phyloP scores from a whole-genome alignment of 1,139 yeast genomes.

The Chernovozyma sophiae-reginae region DNA sequence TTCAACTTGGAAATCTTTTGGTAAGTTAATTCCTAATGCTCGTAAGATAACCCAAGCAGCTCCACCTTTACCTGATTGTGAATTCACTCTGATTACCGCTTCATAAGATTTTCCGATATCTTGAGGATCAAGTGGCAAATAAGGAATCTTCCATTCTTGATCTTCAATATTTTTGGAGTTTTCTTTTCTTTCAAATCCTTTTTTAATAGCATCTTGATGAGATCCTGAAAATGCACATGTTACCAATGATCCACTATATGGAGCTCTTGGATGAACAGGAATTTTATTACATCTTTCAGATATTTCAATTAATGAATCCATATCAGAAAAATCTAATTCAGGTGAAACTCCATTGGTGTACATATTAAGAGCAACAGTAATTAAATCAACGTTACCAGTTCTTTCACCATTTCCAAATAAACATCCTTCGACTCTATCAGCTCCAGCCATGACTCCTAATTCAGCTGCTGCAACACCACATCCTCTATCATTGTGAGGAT shows the following conservation, averaged over 20 bases:
- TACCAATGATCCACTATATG: constrained; percentile 46
- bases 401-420: constrained; percentile 49
- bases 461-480: constrained; percentile 51
- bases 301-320: constrained; percentile 36
- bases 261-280: constrained; percentile 46
- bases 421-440: constrained; percentile 50
- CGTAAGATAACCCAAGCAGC: constrained; percentile 49
- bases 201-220: constrained; percentile 50
- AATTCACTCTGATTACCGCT: constrained; percentile 49
- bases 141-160: constrained; percentile 40
- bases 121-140: constrained; percentile 47
- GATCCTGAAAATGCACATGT: constrained; percentile 50
- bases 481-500: constrained; percentile 49
- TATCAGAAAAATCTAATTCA: constrained; percentile 41
- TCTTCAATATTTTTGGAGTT: constrained; percentile 20
- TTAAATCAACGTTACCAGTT: constrained; percentile 48
- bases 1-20: constrained; percentile 42
- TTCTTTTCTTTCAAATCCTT: constrained; percentile 36
- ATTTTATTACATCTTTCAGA: constrained; percentile 47
- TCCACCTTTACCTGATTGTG: constrained; percentile 51
- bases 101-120: constrained; percentile 49
- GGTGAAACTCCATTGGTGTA: constrained; percentile 47
- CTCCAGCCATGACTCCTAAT: constrained; percentile 47
- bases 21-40: constrained; percentile 45
- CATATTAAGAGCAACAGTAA: constrained; percentile 45